These are phyloP conservation scores for Buxus sempervirens DNA, from an alignment of 164 flowering plant species.

Conservation along the genomic window DNA sequence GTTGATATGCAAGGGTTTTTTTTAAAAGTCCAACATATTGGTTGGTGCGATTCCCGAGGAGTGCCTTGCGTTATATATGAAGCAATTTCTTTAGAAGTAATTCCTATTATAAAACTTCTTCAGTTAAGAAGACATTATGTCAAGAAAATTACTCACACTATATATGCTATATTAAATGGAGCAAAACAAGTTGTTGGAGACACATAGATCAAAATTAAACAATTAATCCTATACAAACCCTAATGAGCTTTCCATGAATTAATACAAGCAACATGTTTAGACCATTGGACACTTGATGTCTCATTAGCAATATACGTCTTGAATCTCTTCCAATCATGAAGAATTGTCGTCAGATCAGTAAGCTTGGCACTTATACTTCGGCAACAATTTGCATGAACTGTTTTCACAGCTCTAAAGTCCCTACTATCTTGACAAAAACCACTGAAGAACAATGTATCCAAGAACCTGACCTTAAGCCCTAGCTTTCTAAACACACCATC, in stretches of 20 bases:
- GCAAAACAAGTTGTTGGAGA: too few species aligned
- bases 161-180: too few species aligned
- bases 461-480: constrained; percentile 25
- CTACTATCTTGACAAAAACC: constrained; percentile 48
- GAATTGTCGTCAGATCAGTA: constrained; percentile 33
- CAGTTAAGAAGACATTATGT: too few species aligned
- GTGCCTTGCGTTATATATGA: too few species aligned
- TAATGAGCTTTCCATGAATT: constrained; percentile 3
- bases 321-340: constrained; percentile 39
- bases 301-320: constrained; percentile 4
- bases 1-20: too few species aligned
- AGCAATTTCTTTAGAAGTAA: too few species aligned
- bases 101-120: too few species aligned
- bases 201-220: too few species aligned
- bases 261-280: constrained; percentile 2
- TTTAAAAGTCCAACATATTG: too few species aligned
- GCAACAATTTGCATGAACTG: constrained; percentile 68
- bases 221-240: not conserved
- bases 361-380: constrained; percentile 46
- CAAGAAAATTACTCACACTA: too few species aligned
- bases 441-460: constrained; percentile 47
- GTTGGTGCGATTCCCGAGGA: too few species aligned
- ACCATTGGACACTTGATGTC: not conserved
- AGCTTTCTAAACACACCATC: constrained; percentile 21
- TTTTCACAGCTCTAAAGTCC: constrained; percentile 30